These are phyloP conservation scores for Sclerotinia glacialis DNA, from an alignment of 2,329 filamentous ascomycete species.

Conservation along the genomic window DNA sequence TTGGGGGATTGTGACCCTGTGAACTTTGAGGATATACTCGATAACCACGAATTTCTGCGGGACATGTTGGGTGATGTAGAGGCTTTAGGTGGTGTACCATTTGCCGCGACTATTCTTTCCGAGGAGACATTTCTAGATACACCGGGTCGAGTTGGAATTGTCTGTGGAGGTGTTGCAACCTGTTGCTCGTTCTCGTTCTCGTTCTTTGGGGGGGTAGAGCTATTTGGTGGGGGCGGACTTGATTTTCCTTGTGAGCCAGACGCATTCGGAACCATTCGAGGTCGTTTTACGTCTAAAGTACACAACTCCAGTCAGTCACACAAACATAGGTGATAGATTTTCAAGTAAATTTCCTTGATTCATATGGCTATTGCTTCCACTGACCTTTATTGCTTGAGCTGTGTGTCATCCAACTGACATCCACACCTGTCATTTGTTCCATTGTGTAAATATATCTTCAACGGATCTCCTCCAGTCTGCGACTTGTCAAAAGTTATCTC, in stretches of 20 bases:
- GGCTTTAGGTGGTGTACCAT: slow-evolving; percentile 32
- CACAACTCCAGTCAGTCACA: slow-evolving; percentile 5
- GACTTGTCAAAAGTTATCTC: not conserved
- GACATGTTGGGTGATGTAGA: slow-evolving; percentile 28
- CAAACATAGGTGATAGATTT: not conserved
- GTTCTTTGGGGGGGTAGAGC: slow-evolving; percentile 7
- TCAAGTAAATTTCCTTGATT: slow-evolving; percentile 30
- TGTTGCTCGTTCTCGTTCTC: slow-evolving; percentile 18
- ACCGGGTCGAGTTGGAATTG: slow-evolving; percentile 28
- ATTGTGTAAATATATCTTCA: slow-evolving; percentile 27
- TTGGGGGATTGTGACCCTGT: slow-evolving; percentile 46
- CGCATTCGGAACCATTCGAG: slow-evolving; percentile 14
- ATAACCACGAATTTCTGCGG: slow-evolving; percentile 82
- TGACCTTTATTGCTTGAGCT: slow-evolving; percentile 36
- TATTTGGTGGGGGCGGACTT: slow-evolving; percentile 10
- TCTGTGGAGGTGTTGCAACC: not conserved
- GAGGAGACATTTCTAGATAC: slow-evolving; percentile 32
- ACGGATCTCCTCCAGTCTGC: not conserved
- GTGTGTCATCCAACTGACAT: slow-evolving; percentile 40
- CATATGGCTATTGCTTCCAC: slow-evolving; percentile 27
- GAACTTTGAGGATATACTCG: slow-evolving; percentile 90
- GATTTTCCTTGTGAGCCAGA: slow-evolving; percentile 1
- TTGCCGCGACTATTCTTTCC: slow-evolving; percentile 32
- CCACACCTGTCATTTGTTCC: slow-evolving; percentile 39
- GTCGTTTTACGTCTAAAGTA: slow-evolving; percentile 13